A percentile compares a stretch with the other conserved stretches of the same genome.
phyloP scores from a whole-genome alignment of 2,329 filamentous ascomycete genomes.

The Fusarium sp. region DNA sequence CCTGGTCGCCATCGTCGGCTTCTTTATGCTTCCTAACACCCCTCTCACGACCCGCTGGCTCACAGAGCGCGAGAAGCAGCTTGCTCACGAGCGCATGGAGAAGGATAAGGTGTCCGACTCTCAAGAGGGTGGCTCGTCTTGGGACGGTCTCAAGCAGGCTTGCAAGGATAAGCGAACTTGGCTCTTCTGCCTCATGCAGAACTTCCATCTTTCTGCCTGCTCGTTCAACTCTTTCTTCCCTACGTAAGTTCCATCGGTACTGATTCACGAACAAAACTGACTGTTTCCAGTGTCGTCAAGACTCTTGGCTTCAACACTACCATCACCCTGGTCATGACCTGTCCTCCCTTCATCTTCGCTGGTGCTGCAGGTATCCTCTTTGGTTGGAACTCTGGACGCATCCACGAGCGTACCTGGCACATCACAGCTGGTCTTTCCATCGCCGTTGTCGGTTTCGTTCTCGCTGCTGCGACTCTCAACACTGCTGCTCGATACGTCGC shows the following conservation, averaged over 20 bases:
- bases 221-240: constrained; percentile 61
- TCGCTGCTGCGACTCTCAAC: constrained; percentile 54
- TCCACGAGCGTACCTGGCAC: constrained; percentile 63
- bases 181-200: constrained; percentile 67
- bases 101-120: constrained; percentile 63
- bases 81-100: constrained; percentile 61
- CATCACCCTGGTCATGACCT: constrained; percentile 64
- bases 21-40: constrained; percentile 52
- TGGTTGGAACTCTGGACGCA: constrained; percentile 62
- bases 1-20: constrained; percentile 47
- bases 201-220: constrained; percentile 65
- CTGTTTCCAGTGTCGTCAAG: constrained; percentile 54
- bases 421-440: constrained; percentile 58
- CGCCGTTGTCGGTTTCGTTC: constrained; percentile 58
- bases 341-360: constrained; percentile 64
- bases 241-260: constrained; percentile 40
- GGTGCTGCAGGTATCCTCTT: constrained; percentile 60
- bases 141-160: constrained; percentile 62
- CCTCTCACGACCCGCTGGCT: constrained; percentile 60
- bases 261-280: not conserved
- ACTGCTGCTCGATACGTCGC: constrained; percentile 55
- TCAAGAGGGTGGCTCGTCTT: constrained; percentile 53
- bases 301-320: constrained; percentile 62
- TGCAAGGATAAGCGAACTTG: constrained; percentile 63
- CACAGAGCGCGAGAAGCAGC: constrained; percentile 59